A percentile compares a stretch with the other conserved stretches of the same genome.
phyloP scores from a whole-genome alignment of 2,329 filamentous ascomycete species.

The Malbranchea zuffiana region DNA sequence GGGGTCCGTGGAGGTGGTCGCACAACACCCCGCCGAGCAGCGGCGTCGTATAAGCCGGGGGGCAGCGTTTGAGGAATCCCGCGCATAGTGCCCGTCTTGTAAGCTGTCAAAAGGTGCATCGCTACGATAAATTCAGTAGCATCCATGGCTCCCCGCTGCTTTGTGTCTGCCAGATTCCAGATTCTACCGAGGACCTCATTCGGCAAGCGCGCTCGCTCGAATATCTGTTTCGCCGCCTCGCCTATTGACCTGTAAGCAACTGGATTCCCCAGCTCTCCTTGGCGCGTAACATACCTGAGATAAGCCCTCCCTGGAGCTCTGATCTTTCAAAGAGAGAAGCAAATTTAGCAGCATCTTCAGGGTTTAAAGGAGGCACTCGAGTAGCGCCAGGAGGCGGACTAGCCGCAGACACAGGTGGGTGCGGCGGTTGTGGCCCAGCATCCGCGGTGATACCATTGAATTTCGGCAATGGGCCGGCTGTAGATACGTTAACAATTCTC shows the following conservation, averaged over 20 bases:
- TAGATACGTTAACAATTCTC: background rate
- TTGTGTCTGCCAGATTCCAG: constrained; percentile 89
- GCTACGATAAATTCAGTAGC: constrained; percentile 92
- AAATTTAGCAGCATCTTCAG: constrained; percentile 86
- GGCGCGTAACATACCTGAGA: constrained; percentile 49
- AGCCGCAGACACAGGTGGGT: constrained; percentile 44
- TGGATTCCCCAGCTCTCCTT: too few relatives aligned
- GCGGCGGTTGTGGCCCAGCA: constrained; percentile 37
- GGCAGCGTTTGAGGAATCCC: constrained; percentile 71
- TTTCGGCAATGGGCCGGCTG: constrained; percentile 70
- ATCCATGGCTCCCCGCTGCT: constrained; percentile 78
- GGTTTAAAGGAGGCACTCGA: constrained; percentile 75
- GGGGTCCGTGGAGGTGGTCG: constrained; percentile 40
- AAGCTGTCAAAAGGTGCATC: constrained; percentile 91
- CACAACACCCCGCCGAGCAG: constrained; percentile 54
- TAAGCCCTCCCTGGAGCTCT: constrained; percentile 60
- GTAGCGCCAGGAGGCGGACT: constrained; percentile 44
- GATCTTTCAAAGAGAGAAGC: constrained; percentile 83
- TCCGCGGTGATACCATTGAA: constrained; percentile 65
- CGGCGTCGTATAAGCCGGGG: constrained; percentile 79
- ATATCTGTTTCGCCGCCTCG: constrained; percentile 83
- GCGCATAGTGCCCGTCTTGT: constrained; percentile 72
- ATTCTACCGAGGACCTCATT: constrained; percentile 89
- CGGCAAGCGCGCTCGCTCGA: constrained; percentile 80
- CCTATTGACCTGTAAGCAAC: constrained; percentile 37